Evolutionary conservation across 192 early-diverging fungal species (phyloP).

Genomic region (Coemansia sp.): DNA sequence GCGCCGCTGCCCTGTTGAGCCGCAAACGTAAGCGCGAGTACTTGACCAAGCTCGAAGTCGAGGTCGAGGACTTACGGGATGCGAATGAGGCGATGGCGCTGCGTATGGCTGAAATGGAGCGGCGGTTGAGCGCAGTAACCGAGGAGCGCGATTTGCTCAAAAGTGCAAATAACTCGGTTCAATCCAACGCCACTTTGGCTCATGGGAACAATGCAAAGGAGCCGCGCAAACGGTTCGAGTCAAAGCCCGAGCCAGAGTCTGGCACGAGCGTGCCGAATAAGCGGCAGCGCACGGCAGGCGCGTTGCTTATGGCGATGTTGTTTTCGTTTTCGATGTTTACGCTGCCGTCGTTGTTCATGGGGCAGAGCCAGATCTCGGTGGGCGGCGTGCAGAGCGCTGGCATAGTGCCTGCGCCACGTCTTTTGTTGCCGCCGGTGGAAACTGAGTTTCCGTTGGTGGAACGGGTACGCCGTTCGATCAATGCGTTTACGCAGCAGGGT

Average conservation of each 20-base stretch:
- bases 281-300: constrained; percentile 27
- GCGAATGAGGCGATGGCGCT: constrained; percentile 60
- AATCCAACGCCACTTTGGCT: not conserved
- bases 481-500: constrained; percentile 22
- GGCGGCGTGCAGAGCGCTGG: constrained; percentile 30
- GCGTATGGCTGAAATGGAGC: constrained; percentile 57
- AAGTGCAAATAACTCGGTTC: constrained; percentile 3
- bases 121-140: constrained; percentile 44
- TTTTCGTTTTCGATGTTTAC: constrained; percentile 84
- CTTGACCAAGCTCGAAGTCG: constrained; percentile 67
- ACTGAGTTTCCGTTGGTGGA: constrained; percentile 30
- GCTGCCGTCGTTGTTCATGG: constrained; percentile 57
- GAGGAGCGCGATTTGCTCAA: constrained; percentile 52
- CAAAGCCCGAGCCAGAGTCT: constrained; percentile 6
- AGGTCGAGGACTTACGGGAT: constrained; percentile 62
- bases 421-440: constrained; percentile 22
- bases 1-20: constrained; percentile 80
- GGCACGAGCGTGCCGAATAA: not conserved
- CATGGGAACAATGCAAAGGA: not conserved
- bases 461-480: constrained; percentile 40
- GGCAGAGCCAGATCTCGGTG: constrained; percentile 28
- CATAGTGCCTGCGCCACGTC: constrained; percentile 21
- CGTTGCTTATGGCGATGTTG: constrained; percentile 64
- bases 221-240: constrained; percentile 6
- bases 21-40: constrained; percentile 91